These are phyloP conservation scores for Ceratocystis alfenasii DNA, from an alignment of 2,329 filamentous ascomycete genomes.

Conservation along the genomic window DNA sequence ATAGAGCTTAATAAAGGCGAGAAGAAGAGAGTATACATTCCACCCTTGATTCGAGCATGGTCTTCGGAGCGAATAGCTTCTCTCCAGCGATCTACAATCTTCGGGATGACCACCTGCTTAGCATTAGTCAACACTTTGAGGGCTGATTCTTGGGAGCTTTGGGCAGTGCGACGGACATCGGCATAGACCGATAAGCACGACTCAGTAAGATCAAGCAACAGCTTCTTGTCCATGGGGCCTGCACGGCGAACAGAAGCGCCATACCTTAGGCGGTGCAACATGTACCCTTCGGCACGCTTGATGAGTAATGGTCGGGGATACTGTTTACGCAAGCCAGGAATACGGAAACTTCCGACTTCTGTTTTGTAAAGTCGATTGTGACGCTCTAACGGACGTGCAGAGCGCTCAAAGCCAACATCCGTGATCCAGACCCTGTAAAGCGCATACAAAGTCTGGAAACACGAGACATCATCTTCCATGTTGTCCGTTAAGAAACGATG, in stretches of 20 bases:
- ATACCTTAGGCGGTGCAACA: conserved; percentile 84
- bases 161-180: conserved; percentile 87
- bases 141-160: conserved; percentile 83
- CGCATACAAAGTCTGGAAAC: conserved; percentile 84
- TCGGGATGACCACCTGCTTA: conserved; percentile 76
- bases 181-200: conserved; percentile 87
- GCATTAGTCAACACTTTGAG: conserved; percentile 83
- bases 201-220: conserved; percentile 77
- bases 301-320: conserved; percentile 90
- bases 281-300: conserved; percentile 86
- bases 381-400: conserved; percentile 82
- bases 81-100: conserved; percentile 67
- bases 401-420: conserved; percentile 91
- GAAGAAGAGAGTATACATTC: conserved; percentile 80
- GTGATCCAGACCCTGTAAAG: conserved; percentile 95
- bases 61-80: conserved; percentile 68
- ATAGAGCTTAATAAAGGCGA: conserved; percentile 81
- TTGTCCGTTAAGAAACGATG: conserved; percentile 72
- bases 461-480: conserved; percentile 90
- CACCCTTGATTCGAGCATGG: conserved; percentile 86
- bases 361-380: conserved; percentile 73
- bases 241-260: conserved; percentile 81
- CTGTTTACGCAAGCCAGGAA: conserved; percentile 79
- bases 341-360: conserved; percentile 86
- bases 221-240: conserved; percentile 73